A percentile compares a stretch with the other conserved stretches of the same genome.
Conservation (phyloP, 2,329 filamentous ascomycete species). For the Trichoderma koningiopsis region DNA sequence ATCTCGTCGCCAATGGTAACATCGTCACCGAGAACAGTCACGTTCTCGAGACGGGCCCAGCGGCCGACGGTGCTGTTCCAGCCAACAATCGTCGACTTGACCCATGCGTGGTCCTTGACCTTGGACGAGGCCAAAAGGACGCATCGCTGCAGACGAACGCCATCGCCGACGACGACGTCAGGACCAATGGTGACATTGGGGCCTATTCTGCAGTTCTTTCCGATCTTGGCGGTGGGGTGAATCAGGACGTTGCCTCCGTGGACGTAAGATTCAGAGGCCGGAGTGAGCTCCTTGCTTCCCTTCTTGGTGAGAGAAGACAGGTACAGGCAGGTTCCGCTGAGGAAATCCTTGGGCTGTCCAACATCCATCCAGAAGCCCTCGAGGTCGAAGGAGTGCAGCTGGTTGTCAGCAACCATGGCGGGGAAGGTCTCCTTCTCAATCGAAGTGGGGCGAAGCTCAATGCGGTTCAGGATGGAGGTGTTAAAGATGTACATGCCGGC, state of each 20-base stretch:
- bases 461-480: conserved; percentile 84
- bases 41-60: conserved; percentile 96
- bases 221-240: conserved; percentile 91
- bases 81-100: conserved; percentile 97
- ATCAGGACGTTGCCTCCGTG: conserved; percentile 95
- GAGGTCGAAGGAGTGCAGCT: conserved; percentile 93
- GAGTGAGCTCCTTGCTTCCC: conserved; percentile 78
- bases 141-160: conserved; percentile 89
- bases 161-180: conserved; percentile 88
- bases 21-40: conserved; percentile 96
- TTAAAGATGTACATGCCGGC: conserved; percentile 98
- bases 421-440: conserved; percentile 99
- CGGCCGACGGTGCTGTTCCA: conserved; percentile 97
- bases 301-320: conserved; percentile 91
- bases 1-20: conserved; percentile 98
- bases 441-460: conserved; percentile 93
- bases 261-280: conserved; percentile 75
- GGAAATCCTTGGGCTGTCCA: conserved; percentile 97
- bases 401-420: conserved; percentile 82
- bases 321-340: conserved; percentile 94
- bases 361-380: conserved; percentile 99
- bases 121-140: conserved; percentile 87
- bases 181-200: conserved; percentile 97
- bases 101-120: conserved; percentile 98
- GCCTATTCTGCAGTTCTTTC: conserved; percentile 96